Conservation (phyloP, 2,329 filamentous ascomycete species). For the Lecanosticta acicola region DNA sequence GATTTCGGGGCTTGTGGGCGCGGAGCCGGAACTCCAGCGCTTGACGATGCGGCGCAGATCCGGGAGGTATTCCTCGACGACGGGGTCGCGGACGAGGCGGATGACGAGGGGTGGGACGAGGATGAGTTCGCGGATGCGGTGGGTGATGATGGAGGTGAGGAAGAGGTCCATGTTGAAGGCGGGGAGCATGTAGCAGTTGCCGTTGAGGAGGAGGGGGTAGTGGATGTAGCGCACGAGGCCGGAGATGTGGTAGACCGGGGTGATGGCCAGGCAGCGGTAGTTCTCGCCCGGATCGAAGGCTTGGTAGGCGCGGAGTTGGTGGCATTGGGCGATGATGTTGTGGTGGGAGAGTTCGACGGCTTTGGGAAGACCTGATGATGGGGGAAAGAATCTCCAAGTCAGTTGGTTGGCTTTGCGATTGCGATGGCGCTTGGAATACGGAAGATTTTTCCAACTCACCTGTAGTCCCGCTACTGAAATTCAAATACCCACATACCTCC, state of each 20-base stretch:
- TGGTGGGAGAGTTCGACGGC: slow-evolving; percentile 47
- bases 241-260: slow-evolving; percentile 58
- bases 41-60: slow-evolving; percentile 40
- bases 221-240: slow-evolving; percentile 58
- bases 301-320: slow-evolving; percentile 49
- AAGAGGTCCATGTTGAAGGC: slow-evolving; percentile 56
- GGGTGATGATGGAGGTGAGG: slow-evolving; percentile 46
- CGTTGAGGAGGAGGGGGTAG: slow-evolving; percentile 56
- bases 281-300: slow-evolving; percentile 43
- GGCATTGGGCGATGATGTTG: slow-evolving; percentile 54
- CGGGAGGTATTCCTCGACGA: slow-evolving; percentile 51
- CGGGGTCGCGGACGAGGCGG: slow-evolving; percentile 51
- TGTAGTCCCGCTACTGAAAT: slow-evolving; percentile 45
- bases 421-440: neutral
- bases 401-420: neutral
- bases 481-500: slow-evolving; percentile 47
- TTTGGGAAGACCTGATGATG: slow-evolving; percentile 37
- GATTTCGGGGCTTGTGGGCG: slow-evolving; percentile 52
- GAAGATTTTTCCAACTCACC: slow-evolving; percentile 9
- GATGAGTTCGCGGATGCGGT: slow-evolving; percentile 51
- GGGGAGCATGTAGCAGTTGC: slow-evolving; percentile 57
- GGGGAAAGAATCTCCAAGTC: too few species aligned
- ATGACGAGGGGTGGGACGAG: slow-evolving; percentile 58
- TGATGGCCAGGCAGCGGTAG: slow-evolving; percentile 48
- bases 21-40: slow-evolving; percentile 56